Evolutionary conservation across 208 protist genomes (phyloP).

Genomic region (Endotrypanum monterogeii): DNA sequence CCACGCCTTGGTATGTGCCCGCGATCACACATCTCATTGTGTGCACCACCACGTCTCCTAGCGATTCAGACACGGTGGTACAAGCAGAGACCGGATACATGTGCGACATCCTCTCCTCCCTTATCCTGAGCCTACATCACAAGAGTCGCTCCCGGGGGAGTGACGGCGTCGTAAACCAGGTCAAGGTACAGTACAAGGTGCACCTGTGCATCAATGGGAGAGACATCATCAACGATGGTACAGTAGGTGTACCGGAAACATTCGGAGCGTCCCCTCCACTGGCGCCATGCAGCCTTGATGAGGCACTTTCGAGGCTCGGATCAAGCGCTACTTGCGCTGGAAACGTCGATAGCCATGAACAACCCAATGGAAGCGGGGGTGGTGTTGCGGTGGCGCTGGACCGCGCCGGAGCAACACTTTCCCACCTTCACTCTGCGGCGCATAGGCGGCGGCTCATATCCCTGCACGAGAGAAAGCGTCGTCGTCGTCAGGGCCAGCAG

Average conservation of each 20-base stretch:
- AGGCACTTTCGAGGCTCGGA: no score
- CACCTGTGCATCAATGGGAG: slow-evolving; percentile 11
- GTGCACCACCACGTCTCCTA: no score
- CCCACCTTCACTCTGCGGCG: background rate
- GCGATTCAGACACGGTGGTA: no score
- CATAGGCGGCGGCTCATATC: background rate
- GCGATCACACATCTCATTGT: no score
- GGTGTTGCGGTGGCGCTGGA: background rate
- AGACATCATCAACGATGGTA: background rate
- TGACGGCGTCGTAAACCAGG: background rate
- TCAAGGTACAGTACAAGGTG: background rate
- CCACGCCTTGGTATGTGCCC: no score
- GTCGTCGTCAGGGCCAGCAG: background rate
- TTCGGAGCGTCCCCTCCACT: no score
- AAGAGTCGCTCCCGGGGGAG: background rate
- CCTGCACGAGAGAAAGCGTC: background rate
- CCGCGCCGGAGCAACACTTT: background rate
- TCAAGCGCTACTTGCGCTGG: no score
- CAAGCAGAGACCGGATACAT: no score
- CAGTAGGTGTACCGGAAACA: no score
- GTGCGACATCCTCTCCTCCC: background rate
- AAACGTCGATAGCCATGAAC: no score
- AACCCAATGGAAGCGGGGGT: no score
- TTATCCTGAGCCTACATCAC: background rate
- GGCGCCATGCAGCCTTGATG: no score